Percentiles rank a stretch among this genome's conserved stretches.
Evolutionary conservation across 2,329 filamentous ascomycete species (phyloP).

Genomic region (Plectosphaerella sp.): DNA sequence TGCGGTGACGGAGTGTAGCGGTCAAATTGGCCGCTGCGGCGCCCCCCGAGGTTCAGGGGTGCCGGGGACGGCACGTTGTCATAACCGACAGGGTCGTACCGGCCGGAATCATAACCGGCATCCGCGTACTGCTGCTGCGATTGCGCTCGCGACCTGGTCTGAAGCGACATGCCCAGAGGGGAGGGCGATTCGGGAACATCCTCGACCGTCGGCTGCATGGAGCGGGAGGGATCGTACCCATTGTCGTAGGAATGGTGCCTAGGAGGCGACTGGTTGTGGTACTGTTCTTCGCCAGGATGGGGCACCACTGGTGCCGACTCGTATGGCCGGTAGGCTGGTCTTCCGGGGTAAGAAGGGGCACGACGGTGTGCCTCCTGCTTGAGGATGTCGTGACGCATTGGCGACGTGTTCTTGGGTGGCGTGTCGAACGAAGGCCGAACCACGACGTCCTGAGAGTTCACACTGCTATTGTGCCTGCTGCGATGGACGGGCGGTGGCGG

Average conservation of each 20-base stretch:
- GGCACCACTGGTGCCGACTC: conserved; percentile 41
- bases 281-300: conserved; percentile 24
- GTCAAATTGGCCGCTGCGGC: conserved; percentile 24
- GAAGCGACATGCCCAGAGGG: conserved; percentile 16
- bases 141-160: conserved; percentile 17
- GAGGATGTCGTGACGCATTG: conserved; percentile 56
- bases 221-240: conserved; percentile 41
- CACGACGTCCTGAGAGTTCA: conserved; percentile 32
- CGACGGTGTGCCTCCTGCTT: conserved; percentile 53
- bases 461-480: conserved; percentile 38
- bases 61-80: conserved; percentile 36
- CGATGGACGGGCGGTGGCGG: conserved; percentile 55
- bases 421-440: conserved; percentile 36
- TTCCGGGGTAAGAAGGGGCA: conserved; percentile 47
- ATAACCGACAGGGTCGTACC: conserved; percentile 19
- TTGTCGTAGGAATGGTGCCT: conserved; percentile 49
- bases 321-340: conserved; percentile 46
- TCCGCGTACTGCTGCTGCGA: conserved; percentile 16
- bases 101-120: conserved; percentile 2
- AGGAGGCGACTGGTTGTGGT: conserved; percentile 27
- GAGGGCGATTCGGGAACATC: conserved; percentile 54
- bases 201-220: conserved; percentile 60
- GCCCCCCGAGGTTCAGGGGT: conserved; percentile 37
- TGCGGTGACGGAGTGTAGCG: conserved; percentile 21
- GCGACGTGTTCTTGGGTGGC: conserved; percentile 35